These are phyloP conservation scores for Emmonsia crescens DNA, from an alignment of 2,329 filamentous ascomycete genomes.

Conservation along the genomic window DNA sequence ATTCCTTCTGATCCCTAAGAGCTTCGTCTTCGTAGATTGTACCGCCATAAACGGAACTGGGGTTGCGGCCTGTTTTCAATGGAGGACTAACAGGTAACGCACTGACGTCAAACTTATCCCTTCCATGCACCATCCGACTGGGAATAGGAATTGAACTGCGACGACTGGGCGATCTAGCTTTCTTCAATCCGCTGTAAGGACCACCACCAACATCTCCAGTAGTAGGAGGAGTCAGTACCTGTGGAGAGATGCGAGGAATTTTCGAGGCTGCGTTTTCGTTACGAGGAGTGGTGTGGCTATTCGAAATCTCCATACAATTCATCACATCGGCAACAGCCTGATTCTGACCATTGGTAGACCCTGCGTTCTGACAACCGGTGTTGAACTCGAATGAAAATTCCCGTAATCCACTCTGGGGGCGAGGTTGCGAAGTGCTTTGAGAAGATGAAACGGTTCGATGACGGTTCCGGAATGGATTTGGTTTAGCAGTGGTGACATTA, in stretches of 20 bases:
- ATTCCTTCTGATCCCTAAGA: neutral
- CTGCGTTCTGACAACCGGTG: neutral
- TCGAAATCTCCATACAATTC: neutral
- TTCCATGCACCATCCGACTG: constrained; percentile 8
- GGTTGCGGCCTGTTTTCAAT: neutral
- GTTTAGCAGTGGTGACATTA: neutral
- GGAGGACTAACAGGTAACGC: neutral
- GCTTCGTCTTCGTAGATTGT: neutral
- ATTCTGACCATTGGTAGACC: neutral
- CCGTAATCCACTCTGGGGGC: neutral
- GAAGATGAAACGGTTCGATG: neutral
- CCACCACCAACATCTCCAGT: neutral
- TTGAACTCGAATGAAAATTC: neutral
- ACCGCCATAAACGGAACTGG: neutral
- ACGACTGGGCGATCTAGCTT: constrained; percentile 4
- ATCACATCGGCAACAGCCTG: neutral
- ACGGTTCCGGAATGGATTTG: constrained; percentile 10
- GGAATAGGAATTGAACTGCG: constrained; percentile 14
- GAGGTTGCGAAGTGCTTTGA: neutral
- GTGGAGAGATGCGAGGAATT: constrained; percentile 13
- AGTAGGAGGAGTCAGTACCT: neutral
- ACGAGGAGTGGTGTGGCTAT: neutral
- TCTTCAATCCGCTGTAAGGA: neutral
- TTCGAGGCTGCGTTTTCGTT: constrained; percentile 5
- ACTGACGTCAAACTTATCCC: neutral